A percentile compares a stretch with the other conserved stretches of the same genome.
Conservation (phyloP, 2,329 filamentous ascomycete species). For the Aureobasidium subglaciale region DNA sequence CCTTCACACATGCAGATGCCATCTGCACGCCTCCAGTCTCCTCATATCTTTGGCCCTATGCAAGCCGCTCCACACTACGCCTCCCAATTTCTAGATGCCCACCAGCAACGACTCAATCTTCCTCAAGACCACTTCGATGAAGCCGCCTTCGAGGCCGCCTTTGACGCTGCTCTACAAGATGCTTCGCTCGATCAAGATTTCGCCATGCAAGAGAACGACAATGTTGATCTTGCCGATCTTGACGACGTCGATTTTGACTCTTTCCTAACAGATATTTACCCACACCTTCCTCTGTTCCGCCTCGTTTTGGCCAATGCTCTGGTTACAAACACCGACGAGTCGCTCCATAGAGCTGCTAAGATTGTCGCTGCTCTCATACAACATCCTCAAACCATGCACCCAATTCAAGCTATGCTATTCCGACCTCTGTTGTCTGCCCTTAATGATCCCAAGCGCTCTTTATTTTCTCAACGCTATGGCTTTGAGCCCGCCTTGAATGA, state of each 20-base stretch:
- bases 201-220: constrained; percentile 12
- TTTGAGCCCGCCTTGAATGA: background rate
- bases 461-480: constrained; percentile 2
- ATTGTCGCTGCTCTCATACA: constrained; percentile 9
- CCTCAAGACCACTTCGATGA: constrained; percentile 42
- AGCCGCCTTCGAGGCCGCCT: constrained; percentile 49
- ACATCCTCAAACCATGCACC: constrained; percentile 11
- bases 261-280: constrained; percentile 13
- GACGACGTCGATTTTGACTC: constrained; percentile 13
- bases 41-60: background rate
- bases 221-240: no score
- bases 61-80: background rate
- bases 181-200: constrained; percentile 19
- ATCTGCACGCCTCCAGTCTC: background rate
- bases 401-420: constrained; percentile 13
- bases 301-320: constrained; percentile 15
- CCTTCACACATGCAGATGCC: constrained; percentile 22
- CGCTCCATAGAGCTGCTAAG: constrained; percentile 15
- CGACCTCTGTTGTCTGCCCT: constrained; percentile 14
- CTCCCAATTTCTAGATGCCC: constrained; percentile 14
- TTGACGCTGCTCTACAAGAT: constrained; percentile 41
- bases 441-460: constrained; percentile 8
- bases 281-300: constrained; percentile 16
- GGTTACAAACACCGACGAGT: constrained; percentile 15
- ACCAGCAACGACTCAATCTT: constrained; percentile 16